Base-by-base conservation (phyloP, 441 rosid species). In the Gossypium trilobum region DNA sequence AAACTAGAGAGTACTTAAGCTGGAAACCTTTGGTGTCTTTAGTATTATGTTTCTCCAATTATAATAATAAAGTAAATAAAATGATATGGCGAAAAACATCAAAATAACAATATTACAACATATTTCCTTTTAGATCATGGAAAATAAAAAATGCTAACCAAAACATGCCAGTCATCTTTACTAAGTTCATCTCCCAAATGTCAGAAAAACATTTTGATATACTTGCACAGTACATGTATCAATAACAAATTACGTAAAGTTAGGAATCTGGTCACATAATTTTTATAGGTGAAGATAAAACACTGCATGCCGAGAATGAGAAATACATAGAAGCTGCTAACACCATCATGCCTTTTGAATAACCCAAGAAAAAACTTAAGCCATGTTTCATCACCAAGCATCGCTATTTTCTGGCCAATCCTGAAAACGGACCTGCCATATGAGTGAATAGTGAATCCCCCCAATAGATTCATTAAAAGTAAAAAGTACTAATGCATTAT, bases 341-440 rank as follows among this genome's bases (percentile, higher is more conserved):
- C 98, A 11, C 97, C 95, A 36, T 93, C 96, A 51, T 88, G 87
- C 86, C 96, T 85, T 66, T 70, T 72, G 74, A 91, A 91, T 60
- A 87, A 73, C 63, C 88, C 88, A 13, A 96, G 97, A 79, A 93
- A 93, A 85, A 93, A 77, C 85, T 89, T 91, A 63, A 93, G 88
- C 97, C 97, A 93, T 8, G 97, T 93, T 75, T 90, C 92, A 78
- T 93, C 97, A 2, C 97, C 97, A 72, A 78, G 89, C 95, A 93
- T 90, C 82, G 84, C 91, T 91, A 93, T 91, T 79, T 87, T 85
- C 91, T 93, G 82, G 52, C 96, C 96, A 81, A 88, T 86, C 75
- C 74, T 84, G 36, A 82, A 82, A 93, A 83, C 71, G 89, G 95
- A 75, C 78, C 95, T 91, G 83, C 75, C 13, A 36, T 70, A 69